Evolutionary conservation across 2,329 filamentous ascomycete genomes (phyloP).

Genomic region (Ceratocystis papillata): DNA sequence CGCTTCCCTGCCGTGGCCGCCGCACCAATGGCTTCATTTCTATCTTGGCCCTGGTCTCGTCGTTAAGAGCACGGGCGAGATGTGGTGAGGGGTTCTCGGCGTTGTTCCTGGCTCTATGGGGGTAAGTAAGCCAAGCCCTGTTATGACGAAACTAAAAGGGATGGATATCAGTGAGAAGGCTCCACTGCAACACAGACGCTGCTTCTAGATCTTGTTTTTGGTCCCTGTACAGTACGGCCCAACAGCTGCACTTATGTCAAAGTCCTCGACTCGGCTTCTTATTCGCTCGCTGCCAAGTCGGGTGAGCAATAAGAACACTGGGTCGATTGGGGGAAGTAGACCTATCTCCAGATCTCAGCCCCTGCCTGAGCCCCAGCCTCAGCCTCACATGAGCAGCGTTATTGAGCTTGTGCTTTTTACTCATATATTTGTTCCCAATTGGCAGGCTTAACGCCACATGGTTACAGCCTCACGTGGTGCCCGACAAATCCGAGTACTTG

Average conservation of each 20-base stretch:
- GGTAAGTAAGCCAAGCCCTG: neutral
- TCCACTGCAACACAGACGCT: neutral
- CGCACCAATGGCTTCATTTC: neutral
- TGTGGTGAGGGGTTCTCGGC: neutral
- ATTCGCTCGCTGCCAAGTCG: neutral
- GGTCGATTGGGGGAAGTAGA: neutral
- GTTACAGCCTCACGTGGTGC: neutral
- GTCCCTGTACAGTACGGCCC: neutral
- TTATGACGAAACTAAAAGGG: constrained; percentile 1
- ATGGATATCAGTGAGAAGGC: neutral
- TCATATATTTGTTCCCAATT: neutral
- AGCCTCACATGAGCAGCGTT: neutral
- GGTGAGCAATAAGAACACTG: too few relatives aligned
- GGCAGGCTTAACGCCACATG: neutral
- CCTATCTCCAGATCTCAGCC: neutral
- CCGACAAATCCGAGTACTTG: neutral
- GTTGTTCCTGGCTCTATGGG: neutral
- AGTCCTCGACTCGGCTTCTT: neutral
- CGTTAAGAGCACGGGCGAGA: neutral
- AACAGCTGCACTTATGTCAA: constrained; percentile 1
- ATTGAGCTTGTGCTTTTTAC: neutral
- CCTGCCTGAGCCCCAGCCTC: neutral
- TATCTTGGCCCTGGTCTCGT: neutral
- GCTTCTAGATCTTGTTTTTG: neutral
- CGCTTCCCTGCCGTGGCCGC: neutral